Base-by-base conservation (phyloP, 2,329 filamentous ascomycete species). In the Ophiostoma fasciatum region DNA sequence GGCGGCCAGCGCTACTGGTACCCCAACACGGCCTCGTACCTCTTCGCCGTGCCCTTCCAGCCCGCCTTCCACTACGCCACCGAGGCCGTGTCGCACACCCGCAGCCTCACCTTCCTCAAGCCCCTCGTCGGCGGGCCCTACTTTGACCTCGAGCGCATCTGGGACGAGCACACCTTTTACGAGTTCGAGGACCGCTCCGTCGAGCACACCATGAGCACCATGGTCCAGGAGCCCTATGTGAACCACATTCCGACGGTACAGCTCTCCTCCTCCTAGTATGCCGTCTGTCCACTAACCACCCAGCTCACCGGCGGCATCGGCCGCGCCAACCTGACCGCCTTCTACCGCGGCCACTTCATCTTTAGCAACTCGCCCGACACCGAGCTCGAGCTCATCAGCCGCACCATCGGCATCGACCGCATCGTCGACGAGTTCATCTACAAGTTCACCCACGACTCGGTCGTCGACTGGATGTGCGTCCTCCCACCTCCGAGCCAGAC, bases 111-210 rank as follows among this genome's bases (percentile, higher is more conserved):
- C 0, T 81, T 82, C 43, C 48, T 85, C 7, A 83, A 82, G 48
- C 64, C 64, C 5, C 56, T 67, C 2, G 56, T 79, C 3, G 58
- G 59, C 1, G 81, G 79, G 0, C 79, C 80, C 0, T 68, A 64
- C 42, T 83, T 85, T 48, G 77, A 85, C 45, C 67, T 87, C 8
- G 82, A 87, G 49, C 65, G 66, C 2, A 75, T 85, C 33, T 88
- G 81, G 81, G 78, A 84, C 7, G 78, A 85, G 53, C 80, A 88
- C 51, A 80, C 76, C 0, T 64, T 66, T 29, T 78, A 68, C 45
- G 78, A 85, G 50, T 87, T 87, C 50, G 71, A 55, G 1, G 71
- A 75, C 37, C 66, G 78, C 10, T 71, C 71, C 3, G 78, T 83
- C 0, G 72, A 73, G 42, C 69, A 73, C 44, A 87, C 80, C 0